Percentiles rank a stretch among this genome's conserved stretches.
Evolutionary conservation across 108 stramenopile species (phyloP).

Genomic region (Fistulifera pelliculosa): DNA sequence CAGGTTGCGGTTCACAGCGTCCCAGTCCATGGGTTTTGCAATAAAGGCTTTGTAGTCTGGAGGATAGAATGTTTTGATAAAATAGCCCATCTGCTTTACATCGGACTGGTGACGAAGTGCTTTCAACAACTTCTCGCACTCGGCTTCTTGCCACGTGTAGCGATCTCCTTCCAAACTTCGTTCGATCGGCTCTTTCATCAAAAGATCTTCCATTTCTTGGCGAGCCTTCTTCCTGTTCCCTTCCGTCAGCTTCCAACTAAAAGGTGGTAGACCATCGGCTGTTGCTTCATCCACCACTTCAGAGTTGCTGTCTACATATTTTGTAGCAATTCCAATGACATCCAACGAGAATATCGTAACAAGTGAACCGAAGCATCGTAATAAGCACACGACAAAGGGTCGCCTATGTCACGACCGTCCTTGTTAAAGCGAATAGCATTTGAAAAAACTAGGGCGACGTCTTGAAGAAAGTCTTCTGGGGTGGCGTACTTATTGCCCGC

Average conservation of each 20-base stretch:
- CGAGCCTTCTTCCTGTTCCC: slow-evolving; percentile 58
- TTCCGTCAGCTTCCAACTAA: slow-evolving; percentile 63
- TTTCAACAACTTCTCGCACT: slow-evolving; percentile 78
- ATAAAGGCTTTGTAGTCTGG: slow-evolving; percentile 73
- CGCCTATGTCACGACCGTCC: slow-evolving; percentile 72
- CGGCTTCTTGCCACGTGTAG: slow-evolving; percentile 67
- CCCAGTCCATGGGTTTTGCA: slow-evolving; percentile 80
- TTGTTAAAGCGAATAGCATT: slow-evolving; percentile 80
- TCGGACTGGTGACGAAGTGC: slow-evolving; percentile 68
- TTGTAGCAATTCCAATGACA: slow-evolving; percentile 63
- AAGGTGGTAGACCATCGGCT: slow-evolving; percentile 29
- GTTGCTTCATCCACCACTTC: slow-evolving; percentile 24
- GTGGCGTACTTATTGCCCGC: slow-evolving; percentile 40
- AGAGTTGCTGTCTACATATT: slow-evolving; percentile 37
- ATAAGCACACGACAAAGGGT: slow-evolving; percentile 77
- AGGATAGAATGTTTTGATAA: slow-evolving; percentile 55
- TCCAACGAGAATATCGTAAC: slow-evolving; percentile 73
- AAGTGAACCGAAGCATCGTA: slow-evolving; percentile 81
- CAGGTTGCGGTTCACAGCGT: slow-evolving; percentile 48
- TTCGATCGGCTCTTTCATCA: slow-evolving; percentile 63
- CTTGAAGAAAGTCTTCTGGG: slow-evolving; percentile 68
- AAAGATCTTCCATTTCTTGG: slow-evolving; percentile 73
- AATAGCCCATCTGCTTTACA: slow-evolving; percentile 57
- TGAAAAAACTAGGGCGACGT: slow-evolving; percentile 67
- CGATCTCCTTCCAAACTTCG: slow-evolving; percentile 62